A percentile compares a stretch with the other conserved stretches of the same genome.
phyloP scores from a whole-genome alignment of 2,329 filamentous ascomycete genomes.

The Drechslerella coelobrocha region DNA sequence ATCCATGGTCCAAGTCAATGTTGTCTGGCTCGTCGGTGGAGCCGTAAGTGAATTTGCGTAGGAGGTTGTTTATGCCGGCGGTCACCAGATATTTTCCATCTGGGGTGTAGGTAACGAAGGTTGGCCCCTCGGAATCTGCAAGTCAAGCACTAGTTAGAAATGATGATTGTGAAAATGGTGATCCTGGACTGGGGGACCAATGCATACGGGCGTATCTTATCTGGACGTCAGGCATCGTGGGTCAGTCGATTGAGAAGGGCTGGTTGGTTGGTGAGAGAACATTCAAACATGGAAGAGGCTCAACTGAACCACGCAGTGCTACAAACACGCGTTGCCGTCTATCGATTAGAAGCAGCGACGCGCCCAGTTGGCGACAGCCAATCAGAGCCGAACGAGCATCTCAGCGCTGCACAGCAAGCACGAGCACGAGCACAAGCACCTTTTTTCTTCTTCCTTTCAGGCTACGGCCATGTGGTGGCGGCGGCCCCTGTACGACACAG shows the following conservation, averaged over 20 bases:
- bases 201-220: constrained; percentile 42
- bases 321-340: too few relatives aligned
- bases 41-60: constrained; percentile 88
- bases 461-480: too few relatives aligned
- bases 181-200: background rate
- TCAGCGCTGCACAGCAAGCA: too few relatives aligned
- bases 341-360: too few relatives aligned
- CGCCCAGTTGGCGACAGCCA: too few relatives aligned
- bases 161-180: background rate
- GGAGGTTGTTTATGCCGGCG: constrained; percentile 89
- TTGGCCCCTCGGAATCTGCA: constrained; percentile 78
- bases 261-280: too few relatives aligned
- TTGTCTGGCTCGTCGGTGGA: constrained; percentile 91
- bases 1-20: constrained; percentile 87
- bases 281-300: too few relatives aligned
- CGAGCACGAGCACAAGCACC: too few relatives aligned
- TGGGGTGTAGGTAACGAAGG: constrained; percentile 86
- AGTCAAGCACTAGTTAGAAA: background rate
- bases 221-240: constrained; percentile 38
- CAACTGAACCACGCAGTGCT: too few relatives aligned
- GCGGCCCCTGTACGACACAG: too few relatives aligned
- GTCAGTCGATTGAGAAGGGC: background rate
- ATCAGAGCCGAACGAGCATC: too few relatives aligned
- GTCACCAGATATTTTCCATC: constrained; percentile 87
- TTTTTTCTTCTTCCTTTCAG: too few relatives aligned